A percentile compares a stretch with the other conserved stretches of the same genome.
phyloP scores from a whole-genome alignment of 129 eudicot genomes.

The Daucus carota region DH1_v3.0 NC_030382.2:31206501-31207000 shows the following conservation, averaged over 20 bases:
- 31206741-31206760: neutral
- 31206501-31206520: constrained; percentile 91
- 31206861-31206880: neutral
- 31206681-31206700: neutral
- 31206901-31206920: too few species aligned
- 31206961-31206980: too few species aligned
- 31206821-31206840: neutral
- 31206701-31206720: neutral
- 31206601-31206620: constrained; percentile 75
- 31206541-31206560: constrained; percentile 75
- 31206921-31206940: too few species aligned
- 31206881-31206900: neutral
- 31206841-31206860: neutral
- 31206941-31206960: too few species aligned
- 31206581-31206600: constrained; percentile 97
- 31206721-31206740: neutral
- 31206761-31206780: neutral
- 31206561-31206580: constrained; percentile 87
- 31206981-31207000: too few species aligned
- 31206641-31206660: neutral
- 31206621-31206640: constrained; percentile 39
- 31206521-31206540: constrained; percentile 91
- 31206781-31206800: neutral
- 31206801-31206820: neutral
- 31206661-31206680: neutral